phyloP scores from a whole-genome alignment of 2,329 filamentous ascomycete genomes.

The Monosporascus sp. region DNA sequence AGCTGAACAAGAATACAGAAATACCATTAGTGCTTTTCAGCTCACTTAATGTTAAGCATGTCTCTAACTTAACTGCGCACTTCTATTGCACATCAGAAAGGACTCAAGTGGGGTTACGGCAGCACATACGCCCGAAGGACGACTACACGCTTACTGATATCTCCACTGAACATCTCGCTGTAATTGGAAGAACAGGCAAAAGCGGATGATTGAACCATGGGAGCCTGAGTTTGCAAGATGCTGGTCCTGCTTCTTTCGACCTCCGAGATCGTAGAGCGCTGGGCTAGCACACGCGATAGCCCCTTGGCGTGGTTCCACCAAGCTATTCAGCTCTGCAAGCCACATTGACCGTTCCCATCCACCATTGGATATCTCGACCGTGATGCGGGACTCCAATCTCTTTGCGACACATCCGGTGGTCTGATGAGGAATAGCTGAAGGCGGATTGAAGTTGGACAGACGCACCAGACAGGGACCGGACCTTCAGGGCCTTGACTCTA shows the following conservation, averaged over 20 bases:
- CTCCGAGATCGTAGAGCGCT: conserved; percentile 4
- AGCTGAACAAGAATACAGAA: neutral
- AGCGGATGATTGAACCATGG: no score
- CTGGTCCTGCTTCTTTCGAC: no score
- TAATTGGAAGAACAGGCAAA: no score
- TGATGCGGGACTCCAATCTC: conserved; percentile 23
- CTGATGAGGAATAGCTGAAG: conserved; percentile 17
- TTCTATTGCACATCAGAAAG: no score
- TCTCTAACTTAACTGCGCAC: no score
- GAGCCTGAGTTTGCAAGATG: no score
- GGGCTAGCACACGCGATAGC: conserved; percentile 17
- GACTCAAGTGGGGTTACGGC: no score
- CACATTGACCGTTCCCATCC: conserved; percentile 13
- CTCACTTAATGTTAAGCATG: neutral
- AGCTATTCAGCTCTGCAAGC: conserved; percentile 33
- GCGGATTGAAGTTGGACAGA: neutral
- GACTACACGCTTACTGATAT: no score
- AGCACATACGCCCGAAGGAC: no score
- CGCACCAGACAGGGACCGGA: conserved; percentile 1
- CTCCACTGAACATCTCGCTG: no score
- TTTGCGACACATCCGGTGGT: conserved; percentile 4
- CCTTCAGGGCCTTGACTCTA: conserved; percentile 3
- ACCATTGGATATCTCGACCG: conserved; percentile 19
- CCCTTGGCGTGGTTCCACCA: conserved; percentile 18
- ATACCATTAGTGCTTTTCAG: neutral